A percentile compares a stretch with the other conserved stretches of the same genome.
These are phyloP conservation scores for Lepraria neglecta DNA, from an alignment of 495 filamentous ascomycete genomes.

Conservation along the genomic window DNA sequence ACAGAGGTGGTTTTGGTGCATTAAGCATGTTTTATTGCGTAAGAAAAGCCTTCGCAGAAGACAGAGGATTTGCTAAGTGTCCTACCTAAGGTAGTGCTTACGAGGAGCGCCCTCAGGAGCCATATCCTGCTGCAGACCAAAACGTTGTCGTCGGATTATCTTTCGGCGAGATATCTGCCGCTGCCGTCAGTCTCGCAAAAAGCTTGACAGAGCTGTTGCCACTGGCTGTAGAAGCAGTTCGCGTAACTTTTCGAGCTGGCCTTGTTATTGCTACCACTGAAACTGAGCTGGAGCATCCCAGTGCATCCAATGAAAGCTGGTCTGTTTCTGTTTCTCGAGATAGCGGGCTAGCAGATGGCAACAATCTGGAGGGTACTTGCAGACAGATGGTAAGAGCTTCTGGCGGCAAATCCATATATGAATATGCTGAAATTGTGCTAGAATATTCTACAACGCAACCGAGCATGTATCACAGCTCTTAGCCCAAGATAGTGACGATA, in stretches of 20 bases:
- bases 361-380: not conserved
- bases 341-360: not conserved
- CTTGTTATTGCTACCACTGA: not conserved
- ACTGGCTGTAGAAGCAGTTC: not conserved
- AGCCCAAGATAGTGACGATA: not conserved
- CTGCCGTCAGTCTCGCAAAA: not conserved
- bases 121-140: not conserved
- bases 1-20: not conserved
- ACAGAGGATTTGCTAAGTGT: not conserved
- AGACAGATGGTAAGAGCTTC: not conserved
- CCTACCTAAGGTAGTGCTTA: not conserved
- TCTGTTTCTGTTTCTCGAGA: not conserved
- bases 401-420: not conserved
- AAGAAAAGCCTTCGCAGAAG: not conserved
- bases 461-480: not conserved
- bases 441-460: not conserved
- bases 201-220: not conserved
- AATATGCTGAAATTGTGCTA: not conserved
- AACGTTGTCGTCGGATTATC: not conserved
- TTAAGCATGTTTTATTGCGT: not conserved
- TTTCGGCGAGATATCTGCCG: not conserved
- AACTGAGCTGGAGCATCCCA: not conserved
- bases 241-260: not conserved
- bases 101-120: not conserved
- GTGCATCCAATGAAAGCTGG: not conserved